A percentile compares a stretch with the other conserved stretches of the same genome.
These are phyloP conservation scores for Didymella exigua DNA, from an alignment of 2,329 filamentous ascomycete genomes.

Conservation along the genomic window DNA sequence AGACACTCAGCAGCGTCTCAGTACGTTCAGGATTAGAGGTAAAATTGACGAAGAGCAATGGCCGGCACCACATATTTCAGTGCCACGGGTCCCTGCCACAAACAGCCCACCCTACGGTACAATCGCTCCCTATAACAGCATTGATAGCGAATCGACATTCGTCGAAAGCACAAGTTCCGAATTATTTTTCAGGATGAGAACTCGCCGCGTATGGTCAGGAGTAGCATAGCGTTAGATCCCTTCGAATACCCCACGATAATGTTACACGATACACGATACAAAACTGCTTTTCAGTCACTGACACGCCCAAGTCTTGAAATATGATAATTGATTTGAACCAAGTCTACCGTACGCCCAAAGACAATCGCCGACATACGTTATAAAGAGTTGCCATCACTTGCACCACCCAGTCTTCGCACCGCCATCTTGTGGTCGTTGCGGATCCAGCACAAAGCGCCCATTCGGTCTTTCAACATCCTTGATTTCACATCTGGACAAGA, in stretches of 20 bases:
- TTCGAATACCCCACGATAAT: constrained; percentile 11
- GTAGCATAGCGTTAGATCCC: constrained; percentile 4
- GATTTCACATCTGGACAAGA: constrained; percentile 20
- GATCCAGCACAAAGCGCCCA: constrained; percentile 15
- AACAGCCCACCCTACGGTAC: neutral
- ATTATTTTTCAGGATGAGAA: neutral
- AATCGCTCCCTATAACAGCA: neutral
- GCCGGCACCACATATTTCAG: neutral
- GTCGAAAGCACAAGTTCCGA: neutral
- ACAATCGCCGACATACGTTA: too few relatives aligned
- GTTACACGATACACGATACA: neutral
- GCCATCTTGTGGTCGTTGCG: neutral
- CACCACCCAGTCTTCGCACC: neutral
- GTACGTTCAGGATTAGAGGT: neutral
- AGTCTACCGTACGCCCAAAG: too few relatives aligned
- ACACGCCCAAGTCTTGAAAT: too few relatives aligned
- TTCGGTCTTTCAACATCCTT: constrained; percentile 9
- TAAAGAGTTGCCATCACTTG: neutral
- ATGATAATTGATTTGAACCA: too few relatives aligned
- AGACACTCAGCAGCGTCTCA: neutral
- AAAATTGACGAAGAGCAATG: neutral
- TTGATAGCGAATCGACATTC: neutral
- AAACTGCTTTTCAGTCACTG: too few relatives aligned
- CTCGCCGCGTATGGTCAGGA: neutral
- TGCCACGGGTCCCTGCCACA: neutral